These are phyloP conservation scores for Sporothrix protearum DNA, from an alignment of 2,329 filamentous ascomycete species.

Conservation along the genomic window DNA sequence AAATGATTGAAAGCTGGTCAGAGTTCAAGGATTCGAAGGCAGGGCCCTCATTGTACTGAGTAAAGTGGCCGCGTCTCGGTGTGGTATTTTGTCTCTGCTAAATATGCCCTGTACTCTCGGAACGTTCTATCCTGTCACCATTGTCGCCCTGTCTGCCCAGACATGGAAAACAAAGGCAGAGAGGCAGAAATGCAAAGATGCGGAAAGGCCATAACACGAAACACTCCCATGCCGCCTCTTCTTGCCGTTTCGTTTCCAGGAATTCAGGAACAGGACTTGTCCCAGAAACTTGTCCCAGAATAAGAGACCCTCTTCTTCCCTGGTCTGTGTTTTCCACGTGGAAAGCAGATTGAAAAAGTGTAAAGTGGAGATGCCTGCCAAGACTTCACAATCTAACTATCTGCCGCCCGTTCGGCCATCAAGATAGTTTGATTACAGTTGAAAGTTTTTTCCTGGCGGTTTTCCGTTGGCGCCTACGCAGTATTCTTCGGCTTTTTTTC, in stretches of 20 bases:
- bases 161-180: not conserved
- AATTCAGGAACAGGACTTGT: not conserved
- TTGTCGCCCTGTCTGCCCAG: not conserved
- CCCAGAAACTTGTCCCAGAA: too few relatives aligned
- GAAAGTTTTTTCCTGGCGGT: not conserved
- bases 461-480: not conserved
- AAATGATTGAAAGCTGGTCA: too few relatives aligned
- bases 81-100: not conserved
- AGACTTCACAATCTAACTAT: not conserved
- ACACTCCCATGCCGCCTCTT: not conserved
- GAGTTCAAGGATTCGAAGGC: not conserved
- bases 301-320: too few relatives aligned
- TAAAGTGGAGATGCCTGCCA: too few relatives aligned
- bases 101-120: not conserved
- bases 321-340: conserved; percentile 8
- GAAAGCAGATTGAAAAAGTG: not conserved
- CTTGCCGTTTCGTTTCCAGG: conserved; percentile 1
- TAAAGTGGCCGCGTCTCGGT: conserved; percentile 5
- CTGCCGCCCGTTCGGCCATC: conserved; percentile 2
- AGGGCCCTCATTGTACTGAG: not conserved
- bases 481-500: not conserved
- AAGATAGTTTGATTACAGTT: conserved; percentile 1
- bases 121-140: not conserved
- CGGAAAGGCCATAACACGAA: not conserved
- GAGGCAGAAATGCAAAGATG: not conserved